Conservation (phyloP, 176 grass and related monocot species). For the Eragrostis curvula region DNA sequence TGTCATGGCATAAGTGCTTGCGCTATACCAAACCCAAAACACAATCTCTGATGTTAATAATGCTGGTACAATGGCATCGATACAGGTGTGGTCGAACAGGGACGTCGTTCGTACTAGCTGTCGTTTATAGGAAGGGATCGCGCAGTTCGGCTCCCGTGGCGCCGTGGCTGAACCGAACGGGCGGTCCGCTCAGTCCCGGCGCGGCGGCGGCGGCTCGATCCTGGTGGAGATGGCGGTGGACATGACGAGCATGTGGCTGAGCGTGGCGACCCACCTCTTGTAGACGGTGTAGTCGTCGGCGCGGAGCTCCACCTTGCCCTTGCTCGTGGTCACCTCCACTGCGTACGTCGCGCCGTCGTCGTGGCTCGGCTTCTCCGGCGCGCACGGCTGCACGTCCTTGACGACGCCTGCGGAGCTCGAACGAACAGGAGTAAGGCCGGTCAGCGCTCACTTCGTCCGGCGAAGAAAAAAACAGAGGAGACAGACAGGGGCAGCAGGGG, state of each 20-base stretch:
- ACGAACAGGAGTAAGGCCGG: neutral
- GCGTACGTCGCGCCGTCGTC: slow-evolving; percentile 67
- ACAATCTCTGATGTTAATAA: neutral
- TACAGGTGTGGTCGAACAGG: no score
- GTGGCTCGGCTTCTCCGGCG: slow-evolving; percentile 52
- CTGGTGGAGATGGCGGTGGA: slow-evolving; percentile 65
- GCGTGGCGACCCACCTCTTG: slow-evolving; percentile 91
- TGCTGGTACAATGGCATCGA: slow-evolving; percentile 8
- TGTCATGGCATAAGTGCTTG: no score
- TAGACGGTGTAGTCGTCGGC: slow-evolving; percentile 72
- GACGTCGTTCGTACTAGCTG: neutral
- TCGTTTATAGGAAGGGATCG: neutral
- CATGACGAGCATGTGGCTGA: slow-evolving; percentile 85
- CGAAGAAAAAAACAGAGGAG: neutral
- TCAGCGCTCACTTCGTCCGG: neutral
- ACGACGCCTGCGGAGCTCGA: slow-evolving; percentile 65
- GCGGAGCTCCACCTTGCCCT: slow-evolving; percentile 88
- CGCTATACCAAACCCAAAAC: neutral
- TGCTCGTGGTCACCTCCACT: slow-evolving; percentile 77
- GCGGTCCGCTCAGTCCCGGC: neutral
- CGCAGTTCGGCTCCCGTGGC: neutral
- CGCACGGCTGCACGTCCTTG: slow-evolving; percentile 61
- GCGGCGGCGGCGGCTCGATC: neutral
- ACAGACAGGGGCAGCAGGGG: neutral
- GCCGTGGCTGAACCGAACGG: neutral